phyloP scores from a whole-genome alignment of 2,329 filamentous ascomycete genomes.

The Sordariomycetes sp. region DNA sequence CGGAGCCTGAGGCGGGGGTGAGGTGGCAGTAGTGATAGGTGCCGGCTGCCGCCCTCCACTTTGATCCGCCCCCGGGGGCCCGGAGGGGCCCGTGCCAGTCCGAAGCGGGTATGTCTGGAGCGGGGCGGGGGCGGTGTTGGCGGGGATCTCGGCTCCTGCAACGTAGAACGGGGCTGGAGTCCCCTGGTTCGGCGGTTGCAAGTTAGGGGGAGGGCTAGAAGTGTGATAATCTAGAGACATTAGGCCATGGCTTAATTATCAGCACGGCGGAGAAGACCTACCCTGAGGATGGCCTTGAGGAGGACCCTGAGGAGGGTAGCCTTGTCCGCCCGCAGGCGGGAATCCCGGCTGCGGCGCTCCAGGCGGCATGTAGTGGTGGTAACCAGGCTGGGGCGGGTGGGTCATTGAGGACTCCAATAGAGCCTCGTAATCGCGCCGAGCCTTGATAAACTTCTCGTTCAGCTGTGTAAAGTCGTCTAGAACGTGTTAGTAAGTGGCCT shows the following conservation, averaged over 20 bases:
- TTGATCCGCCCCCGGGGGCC: constrained; percentile 16
- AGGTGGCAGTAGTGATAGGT: constrained; percentile 36
- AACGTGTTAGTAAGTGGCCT: neutral
- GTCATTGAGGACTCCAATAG: constrained; percentile 96
- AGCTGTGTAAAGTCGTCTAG: constrained; percentile 94
- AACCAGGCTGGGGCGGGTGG: constrained; percentile 70
- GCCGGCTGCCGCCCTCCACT: constrained; percentile 27
- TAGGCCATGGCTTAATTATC: neutral
- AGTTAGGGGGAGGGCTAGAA: constrained; percentile 33
- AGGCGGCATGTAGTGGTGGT: constrained; percentile 54
- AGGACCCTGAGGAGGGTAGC: constrained; percentile 27
- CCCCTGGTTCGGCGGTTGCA: constrained; percentile 35
- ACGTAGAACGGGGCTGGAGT: constrained; percentile 52
- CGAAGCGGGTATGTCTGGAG: constrained; percentile 36
- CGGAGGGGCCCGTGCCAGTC: constrained; percentile 16
- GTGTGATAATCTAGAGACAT: constrained; percentile 8
- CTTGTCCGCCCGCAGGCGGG: constrained; percentile 17
- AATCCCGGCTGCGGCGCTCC: constrained; percentile 32
- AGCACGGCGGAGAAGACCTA: neutral
- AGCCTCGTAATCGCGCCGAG: constrained; percentile 87
- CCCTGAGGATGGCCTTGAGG: constrained; percentile 4
- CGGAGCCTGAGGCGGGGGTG: constrained; percentile 30
- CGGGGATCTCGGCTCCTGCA: constrained; percentile 40
- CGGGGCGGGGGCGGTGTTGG: constrained; percentile 11
- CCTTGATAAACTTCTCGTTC: constrained; percentile 99